A percentile compares a stretch with the other conserved stretches of the same genome.
phyloP scores from a whole-genome alignment of 306 rosid genomes.

The Quercus mongolica region DNA sequence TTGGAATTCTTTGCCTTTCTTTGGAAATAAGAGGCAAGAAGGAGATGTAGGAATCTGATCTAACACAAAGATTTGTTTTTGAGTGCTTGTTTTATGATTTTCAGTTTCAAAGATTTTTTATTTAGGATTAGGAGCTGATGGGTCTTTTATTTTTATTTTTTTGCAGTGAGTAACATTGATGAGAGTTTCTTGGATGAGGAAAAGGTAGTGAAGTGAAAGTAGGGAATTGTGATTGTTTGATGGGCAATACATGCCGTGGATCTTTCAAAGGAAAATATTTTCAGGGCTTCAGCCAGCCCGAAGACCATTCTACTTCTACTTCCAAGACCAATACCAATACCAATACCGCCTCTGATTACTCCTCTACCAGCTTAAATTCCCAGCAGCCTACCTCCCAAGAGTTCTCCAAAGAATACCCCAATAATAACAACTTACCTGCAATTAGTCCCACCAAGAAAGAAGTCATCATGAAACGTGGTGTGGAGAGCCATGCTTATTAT shows the following conservation, averaged over 20 bases:
- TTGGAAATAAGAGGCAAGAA: not conserved
- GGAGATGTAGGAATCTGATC: not conserved
- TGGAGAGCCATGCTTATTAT: slow-evolving; percentile 67
- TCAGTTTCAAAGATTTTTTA: not conserved
- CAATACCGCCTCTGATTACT: slow-evolving; percentile 42
- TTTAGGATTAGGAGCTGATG: not conserved
- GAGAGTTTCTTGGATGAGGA: slow-evolving; percentile 49
- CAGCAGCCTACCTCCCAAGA: slow-evolving; percentile 38
- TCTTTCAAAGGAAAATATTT: slow-evolving; percentile 72
- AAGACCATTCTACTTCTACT: slow-evolving; percentile 29
- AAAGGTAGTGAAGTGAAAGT: slow-evolving; percentile 23
- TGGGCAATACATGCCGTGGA: slow-evolving; percentile 99
- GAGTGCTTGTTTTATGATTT: not conserved
- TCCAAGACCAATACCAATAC: slow-evolving; percentile 55
- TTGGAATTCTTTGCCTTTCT: not conserved
- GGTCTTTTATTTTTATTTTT: not conserved
- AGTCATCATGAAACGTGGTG: slow-evolving; percentile 57
- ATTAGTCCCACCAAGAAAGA: slow-evolving; percentile 39
- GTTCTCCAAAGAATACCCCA: slow-evolving; percentile 27
- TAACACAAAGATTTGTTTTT: not conserved
- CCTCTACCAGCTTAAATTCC: slow-evolving; percentile 43
- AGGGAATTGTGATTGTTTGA: slow-evolving; percentile 49
- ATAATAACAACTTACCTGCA: slow-evolving; percentile 16
- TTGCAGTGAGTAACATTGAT: slow-evolving; percentile 21
- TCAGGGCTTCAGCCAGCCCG: slow-evolving; percentile 68